Evolutionary conservation across 768 basidiomycete genomes (phyloP).

Genomic region (Inosperma sp.): DNA sequence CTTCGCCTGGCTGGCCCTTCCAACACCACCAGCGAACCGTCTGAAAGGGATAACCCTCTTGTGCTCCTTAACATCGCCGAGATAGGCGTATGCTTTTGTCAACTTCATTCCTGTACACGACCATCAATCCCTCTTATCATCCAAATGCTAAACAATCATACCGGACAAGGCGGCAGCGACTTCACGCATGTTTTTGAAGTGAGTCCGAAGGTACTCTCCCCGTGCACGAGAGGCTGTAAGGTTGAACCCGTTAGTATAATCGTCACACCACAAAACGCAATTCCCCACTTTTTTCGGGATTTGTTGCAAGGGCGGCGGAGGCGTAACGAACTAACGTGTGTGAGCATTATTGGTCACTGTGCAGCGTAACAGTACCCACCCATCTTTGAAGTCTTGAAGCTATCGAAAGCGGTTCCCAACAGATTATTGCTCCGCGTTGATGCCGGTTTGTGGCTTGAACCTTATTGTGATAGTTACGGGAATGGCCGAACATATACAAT

Average conservation of each 20-base stretch:
- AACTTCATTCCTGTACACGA: slow-evolving; percentile 73
- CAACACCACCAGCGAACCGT: slow-evolving; percentile 92
- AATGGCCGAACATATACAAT: slow-evolving; percentile 13
- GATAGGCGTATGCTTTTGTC: slow-evolving; percentile 92
- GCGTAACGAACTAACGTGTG: slow-evolving; percentile 81
- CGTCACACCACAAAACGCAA: background rate
- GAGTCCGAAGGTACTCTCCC: slow-evolving; percentile 96
- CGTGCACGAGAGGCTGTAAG: slow-evolving; percentile 79
- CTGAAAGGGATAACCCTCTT: slow-evolving; percentile 97
- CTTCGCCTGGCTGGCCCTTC: slow-evolving; percentile 91
- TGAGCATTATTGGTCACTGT: slow-evolving; percentile 8
- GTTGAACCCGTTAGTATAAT: slow-evolving; percentile 4
- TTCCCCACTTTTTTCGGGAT: slow-evolving; percentile 91
- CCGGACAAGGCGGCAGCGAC: slow-evolving; percentile 93
- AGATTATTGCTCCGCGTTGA: slow-evolving; percentile 17
- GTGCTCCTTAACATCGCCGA: slow-evolving; percentile 92
- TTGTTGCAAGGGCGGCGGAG: slow-evolving; percentile 76
- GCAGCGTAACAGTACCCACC: slow-evolving; percentile 41
- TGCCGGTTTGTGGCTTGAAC: slow-evolving; percentile 41
- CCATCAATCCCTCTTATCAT: slow-evolving; percentile 1
- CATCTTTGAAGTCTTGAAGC: slow-evolving; percentile 59
- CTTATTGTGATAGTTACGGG: slow-evolving; percentile 38
- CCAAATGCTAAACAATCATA: slow-evolving; percentile 31
- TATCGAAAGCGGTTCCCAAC: slow-evolving; percentile 39
- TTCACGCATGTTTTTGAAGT: slow-evolving; percentile 99